Percentiles rank a stretch among this genome's conserved stretches.
phyloP scores from a whole-genome alignment of 2,329 filamentous ascomycete genomes.

The Colletotrichum sp. region DNA sequence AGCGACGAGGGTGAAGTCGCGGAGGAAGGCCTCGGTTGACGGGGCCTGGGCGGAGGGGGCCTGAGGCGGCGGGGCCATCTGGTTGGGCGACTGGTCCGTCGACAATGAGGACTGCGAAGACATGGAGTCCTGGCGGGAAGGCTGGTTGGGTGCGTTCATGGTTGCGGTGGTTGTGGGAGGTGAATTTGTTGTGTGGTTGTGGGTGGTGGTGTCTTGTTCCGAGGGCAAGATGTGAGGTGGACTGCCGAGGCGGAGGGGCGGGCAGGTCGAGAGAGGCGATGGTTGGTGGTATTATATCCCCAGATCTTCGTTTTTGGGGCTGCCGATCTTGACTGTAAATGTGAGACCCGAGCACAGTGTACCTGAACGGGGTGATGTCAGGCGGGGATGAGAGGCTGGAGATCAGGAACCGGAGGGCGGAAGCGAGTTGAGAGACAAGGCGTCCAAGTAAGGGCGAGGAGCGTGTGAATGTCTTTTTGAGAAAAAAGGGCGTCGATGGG shows the following conservation, averaged over 20 bases:
- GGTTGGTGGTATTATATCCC: slow-evolving; percentile 20
- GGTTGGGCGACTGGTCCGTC: slow-evolving; percentile 31
- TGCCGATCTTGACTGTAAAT: slow-evolving; percentile 10
- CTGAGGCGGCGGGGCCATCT: slow-evolving; percentile 25
- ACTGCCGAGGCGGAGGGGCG: not conserved
- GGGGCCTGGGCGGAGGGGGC: slow-evolving; percentile 33
- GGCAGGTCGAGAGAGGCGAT: not conserved
- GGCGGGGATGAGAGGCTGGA: not conserved
- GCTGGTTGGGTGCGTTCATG: slow-evolving; percentile 22
- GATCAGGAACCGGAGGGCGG: not conserved
- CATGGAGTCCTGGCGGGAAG: slow-evolving; percentile 10
- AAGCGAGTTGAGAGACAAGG: not conserved
- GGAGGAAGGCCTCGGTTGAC: slow-evolving; percentile 67
- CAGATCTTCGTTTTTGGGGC: slow-evolving; percentile 17
- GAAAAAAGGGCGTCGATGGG: not conserved
- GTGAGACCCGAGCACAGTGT: slow-evolving; percentile 6
- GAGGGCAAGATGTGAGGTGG: not conserved
- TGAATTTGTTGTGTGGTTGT: not conserved
- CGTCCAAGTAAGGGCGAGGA: not conserved
- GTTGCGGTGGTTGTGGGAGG: not conserved
- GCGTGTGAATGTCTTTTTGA: not conserved
- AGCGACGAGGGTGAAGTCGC: slow-evolving; percentile 84
- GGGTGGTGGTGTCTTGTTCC: not conserved
- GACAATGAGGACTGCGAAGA: slow-evolving; percentile 31
- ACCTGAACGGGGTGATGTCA: slow-evolving; percentile 17